Evolutionary conservation across 805 yeast species (phyloP), one percentile per base, ranked within the genome.

Genomic region (Ogataea minuta): DNA sequence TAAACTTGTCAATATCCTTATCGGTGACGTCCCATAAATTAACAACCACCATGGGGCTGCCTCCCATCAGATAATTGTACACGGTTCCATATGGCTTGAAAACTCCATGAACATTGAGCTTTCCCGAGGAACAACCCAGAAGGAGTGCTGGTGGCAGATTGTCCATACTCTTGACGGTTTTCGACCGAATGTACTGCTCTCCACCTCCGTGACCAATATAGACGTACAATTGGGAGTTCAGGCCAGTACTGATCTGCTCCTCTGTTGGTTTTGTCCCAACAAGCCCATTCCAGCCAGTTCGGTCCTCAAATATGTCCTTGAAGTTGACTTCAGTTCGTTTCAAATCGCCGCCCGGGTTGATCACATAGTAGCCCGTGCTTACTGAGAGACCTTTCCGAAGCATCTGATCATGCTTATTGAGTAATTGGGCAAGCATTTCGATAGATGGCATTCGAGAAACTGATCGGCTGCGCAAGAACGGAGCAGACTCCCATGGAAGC

Each of bases 131-230:
- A 52, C 99, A 93, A 0, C 99, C 99, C 31, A 93, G 63, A 15
- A 93, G 66, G 30, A 89, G 67, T 19, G 75, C 64, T 1, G 89
- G 85, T 0, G 89, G 79, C 8, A 79, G 57, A 0, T 36, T 43
- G 3, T 50, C 40, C 41, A 70, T 57, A 9, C 65, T 63, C 37
- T 75, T 74, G 29, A 89, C 61, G 0, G 74, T 62, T 4, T 77
- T 69, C 1, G 81, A 67, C 21, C 79, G 70, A 9, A 87, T 65
- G 54, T 79, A 88, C 45, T 84, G 89, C 46, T 87, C 91, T n/a
- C 98, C 96, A 4, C 96, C 93, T 0, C 98, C 97, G 62, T 93
- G 99, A 0, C 99, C 99, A 37, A 90, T 70, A 57, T 86, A 93
- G 0, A 91, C 66, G 49, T 83, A 84, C 7, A 85, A 48, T 26